Conservation (phyloP, 345 rosid species). For the Citrus cavaleriei region DNA sequence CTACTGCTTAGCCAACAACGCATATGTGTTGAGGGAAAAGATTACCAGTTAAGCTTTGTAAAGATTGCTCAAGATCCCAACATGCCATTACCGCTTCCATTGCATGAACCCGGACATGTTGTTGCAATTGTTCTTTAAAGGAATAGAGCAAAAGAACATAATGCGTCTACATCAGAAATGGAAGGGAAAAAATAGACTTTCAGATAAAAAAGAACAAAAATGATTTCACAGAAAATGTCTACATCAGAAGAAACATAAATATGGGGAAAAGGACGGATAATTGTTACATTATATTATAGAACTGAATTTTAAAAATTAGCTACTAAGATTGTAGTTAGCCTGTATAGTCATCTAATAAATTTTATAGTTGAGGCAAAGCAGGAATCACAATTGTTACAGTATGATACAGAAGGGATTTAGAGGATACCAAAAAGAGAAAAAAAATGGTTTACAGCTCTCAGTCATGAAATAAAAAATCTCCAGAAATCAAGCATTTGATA, state of each 20-base stretch:
- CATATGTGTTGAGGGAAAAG: not conserved
- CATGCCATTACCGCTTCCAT: slow-evolving; percentile 91
- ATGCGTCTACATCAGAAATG: slow-evolving; percentile 54
- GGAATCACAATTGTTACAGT: not conserved
- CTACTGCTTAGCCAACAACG: not conserved
- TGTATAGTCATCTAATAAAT: not conserved
- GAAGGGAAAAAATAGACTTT: not conserved
- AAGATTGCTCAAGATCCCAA: slow-evolving; percentile 77
- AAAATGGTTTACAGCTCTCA: not conserved
- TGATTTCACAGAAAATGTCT: not conserved
- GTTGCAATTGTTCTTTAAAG: slow-evolving; percentile 81
- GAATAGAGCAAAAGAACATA: slow-evolving; percentile 69
- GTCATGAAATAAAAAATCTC: not conserved
- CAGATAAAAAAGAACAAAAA: slow-evolving; percentile 2
- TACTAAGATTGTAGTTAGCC: not conserved
- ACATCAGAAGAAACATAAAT: not conserved
- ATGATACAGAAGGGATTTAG: not conserved
- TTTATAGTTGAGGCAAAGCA: not conserved
- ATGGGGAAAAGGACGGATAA: not conserved
- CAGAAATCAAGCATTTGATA: not conserved
- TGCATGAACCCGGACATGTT: slow-evolving; percentile 85
- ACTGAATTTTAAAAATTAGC: not conserved
- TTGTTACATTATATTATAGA: not conserved
- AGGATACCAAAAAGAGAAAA: not conserved
- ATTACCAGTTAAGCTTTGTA: slow-evolving; percentile 68